phyloP scores from a whole-genome alignment of 2,329 filamentous ascomycete species.

The Xylaria sp. region DNA sequence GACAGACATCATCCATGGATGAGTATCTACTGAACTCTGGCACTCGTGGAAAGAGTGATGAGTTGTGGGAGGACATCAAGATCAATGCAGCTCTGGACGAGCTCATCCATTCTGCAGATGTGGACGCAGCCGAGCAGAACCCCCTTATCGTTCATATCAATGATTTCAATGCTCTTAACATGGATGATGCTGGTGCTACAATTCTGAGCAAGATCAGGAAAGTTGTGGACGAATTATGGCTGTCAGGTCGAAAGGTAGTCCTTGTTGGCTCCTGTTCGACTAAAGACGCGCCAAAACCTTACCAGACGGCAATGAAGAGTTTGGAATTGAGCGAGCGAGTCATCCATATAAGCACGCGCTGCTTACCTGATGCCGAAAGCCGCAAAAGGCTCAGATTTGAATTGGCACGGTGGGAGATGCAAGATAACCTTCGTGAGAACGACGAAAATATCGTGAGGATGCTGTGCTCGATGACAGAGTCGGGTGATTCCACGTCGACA shows the following conservation, averaged over 20 bases:
- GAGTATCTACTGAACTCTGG: constrained; percentile 56
- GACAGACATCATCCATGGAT: constrained; percentile 53
- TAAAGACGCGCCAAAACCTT: constrained; percentile 59
- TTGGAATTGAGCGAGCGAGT: constrained; percentile 53
- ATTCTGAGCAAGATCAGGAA: constrained; percentile 77
- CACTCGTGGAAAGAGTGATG: constrained; percentile 52
- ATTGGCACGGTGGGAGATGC: constrained; percentile 29
- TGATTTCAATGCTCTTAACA: constrained; percentile 82
- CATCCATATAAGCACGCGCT: constrained; percentile 39
- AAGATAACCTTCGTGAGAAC: constrained; percentile 45
- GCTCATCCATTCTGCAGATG: constrained; percentile 61
- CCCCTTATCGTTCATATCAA: constrained; percentile 80
- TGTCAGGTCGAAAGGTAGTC: constrained; percentile 75
- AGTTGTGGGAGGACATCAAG: constrained; percentile 71
- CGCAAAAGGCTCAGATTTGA: not conserved
- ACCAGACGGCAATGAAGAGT: constrained; percentile 53
- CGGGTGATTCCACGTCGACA: constrained; percentile 3
- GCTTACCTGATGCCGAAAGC: not conserved
- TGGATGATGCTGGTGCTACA: constrained; percentile 71
- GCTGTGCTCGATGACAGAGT: constrained; percentile 41
- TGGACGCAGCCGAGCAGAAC: constrained; percentile 49
- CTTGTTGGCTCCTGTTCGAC: constrained; percentile 81
- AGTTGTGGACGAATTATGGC: constrained; percentile 76
- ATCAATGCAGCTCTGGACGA: constrained; percentile 66
- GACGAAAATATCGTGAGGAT: constrained; percentile 45